Evolutionary conservation across 441 rosid genomes (phyloP).

Genomic region (Populus hybrid): DNA sequence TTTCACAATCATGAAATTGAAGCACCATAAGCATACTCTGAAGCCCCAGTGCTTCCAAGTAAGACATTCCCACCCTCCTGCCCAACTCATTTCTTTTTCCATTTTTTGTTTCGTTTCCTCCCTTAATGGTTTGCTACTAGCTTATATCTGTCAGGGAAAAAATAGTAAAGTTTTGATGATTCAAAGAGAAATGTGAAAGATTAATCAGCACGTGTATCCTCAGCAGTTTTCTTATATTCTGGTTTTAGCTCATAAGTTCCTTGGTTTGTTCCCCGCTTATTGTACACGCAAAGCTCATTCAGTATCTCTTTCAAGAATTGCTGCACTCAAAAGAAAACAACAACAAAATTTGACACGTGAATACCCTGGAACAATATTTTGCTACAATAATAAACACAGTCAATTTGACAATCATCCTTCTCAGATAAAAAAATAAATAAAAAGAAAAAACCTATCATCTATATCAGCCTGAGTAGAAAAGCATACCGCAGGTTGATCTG

Average conservation of each 20-base stretch:
- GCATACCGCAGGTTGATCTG: constrained; percentile 88
- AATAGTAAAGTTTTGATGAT: neutral
- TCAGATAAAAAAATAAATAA: too few relatives aligned
- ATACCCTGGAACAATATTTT: neutral
- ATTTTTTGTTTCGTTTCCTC: neutral
- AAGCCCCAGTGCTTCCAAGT: neutral
- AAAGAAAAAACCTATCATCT: neutral
- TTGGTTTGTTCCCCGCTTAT: constrained; percentile 89
- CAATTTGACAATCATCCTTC: neutral
- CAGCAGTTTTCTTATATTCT: constrained; percentile 79
- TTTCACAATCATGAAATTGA: neutral
- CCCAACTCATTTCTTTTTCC: neutral
- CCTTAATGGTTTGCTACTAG: neutral
- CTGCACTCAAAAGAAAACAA: constrained; percentile 31
- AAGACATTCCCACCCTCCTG: too few relatives aligned
- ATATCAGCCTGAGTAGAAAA: constrained; percentile 2
- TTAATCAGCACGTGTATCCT: constrained; percentile 56
- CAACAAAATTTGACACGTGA: neutral
- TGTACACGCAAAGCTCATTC: constrained; percentile 87
- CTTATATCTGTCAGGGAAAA: neutral
- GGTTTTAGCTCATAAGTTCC: constrained; percentile 97
- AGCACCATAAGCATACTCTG: neutral
- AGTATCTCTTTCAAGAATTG: constrained; percentile 93
- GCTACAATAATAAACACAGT: too few relatives aligned
- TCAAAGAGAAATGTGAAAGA: neutral